phyloP scores from a whole-genome alignment of 192 early-diverging fungal genomes.

The Backusella circina region DNA sequence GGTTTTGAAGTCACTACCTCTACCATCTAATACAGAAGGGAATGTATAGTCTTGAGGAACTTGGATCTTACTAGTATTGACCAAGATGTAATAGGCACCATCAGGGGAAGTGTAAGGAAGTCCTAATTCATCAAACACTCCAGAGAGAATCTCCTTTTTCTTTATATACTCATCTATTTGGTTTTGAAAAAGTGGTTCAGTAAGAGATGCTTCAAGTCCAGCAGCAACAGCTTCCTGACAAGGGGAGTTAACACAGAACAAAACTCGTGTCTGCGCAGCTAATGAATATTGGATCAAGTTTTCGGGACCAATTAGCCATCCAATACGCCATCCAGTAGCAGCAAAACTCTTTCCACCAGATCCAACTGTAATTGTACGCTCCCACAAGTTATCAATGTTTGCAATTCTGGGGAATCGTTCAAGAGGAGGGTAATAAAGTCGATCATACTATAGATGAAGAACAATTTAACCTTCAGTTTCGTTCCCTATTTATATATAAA shows the following conservation, averaged over 20 bases:
- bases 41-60: slow-evolving; percentile 60
- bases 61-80: slow-evolving; percentile 67
- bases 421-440: slow-evolving; percentile 72
- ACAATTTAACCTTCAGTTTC: not conserved
- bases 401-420: slow-evolving; percentile 71
- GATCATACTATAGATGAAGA: slow-evolving; percentile 64
- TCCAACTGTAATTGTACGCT: slow-evolving; percentile 89
- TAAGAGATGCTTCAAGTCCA: slow-evolving; percentile 62
- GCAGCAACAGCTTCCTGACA: slow-evolving; percentile 83
- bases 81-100: slow-evolving; percentile 92
- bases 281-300: slow-evolving; percentile 72
- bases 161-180: slow-evolving; percentile 63
- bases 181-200: slow-evolving; percentile 61
- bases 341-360: slow-evolving; percentile 94
- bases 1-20: slow-evolving; percentile 73
- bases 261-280: slow-evolving; percentile 85
- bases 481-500: not conserved
- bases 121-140: slow-evolving; percentile 61
- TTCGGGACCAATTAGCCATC: slow-evolving; percentile 83
- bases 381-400: slow-evolving; percentile 83
- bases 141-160: slow-evolving; percentile 69
- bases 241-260: slow-evolving; percentile 87
- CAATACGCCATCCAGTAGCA: slow-evolving; percentile 95
- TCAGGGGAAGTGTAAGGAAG: slow-evolving; percentile 83
- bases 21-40: slow-evolving; percentile 48